Percentiles rank a stretch among this genome's conserved stretches.
These are phyloP conservation scores for Xylariales sp. DNA, from an alignment of 2,329 filamentous ascomycete genomes.

Conservation along the genomic window DNA sequence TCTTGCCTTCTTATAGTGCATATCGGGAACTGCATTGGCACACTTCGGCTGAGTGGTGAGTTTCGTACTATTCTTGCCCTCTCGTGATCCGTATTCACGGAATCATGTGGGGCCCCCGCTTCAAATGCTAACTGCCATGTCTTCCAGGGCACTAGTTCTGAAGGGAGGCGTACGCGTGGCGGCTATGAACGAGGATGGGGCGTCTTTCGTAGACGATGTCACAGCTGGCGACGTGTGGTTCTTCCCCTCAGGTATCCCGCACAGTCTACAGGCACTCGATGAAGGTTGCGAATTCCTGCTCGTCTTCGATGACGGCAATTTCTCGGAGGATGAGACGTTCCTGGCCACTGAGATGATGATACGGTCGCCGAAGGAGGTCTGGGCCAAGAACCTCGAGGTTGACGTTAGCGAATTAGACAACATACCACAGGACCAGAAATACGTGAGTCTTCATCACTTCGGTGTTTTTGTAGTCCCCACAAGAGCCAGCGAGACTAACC, in stretches of 20 bases:
- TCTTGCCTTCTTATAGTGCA: slow-evolving; percentile 45
- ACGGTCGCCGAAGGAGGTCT: slow-evolving; percentile 62
- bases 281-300: slow-evolving; percentile 69
- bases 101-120: neutral
- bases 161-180: slow-evolving; percentile 64
- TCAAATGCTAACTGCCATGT: slow-evolving; percentile 27
- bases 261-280: slow-evolving; percentile 65
- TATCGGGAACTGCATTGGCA: slow-evolving; percentile 75
- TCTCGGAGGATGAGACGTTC: slow-evolving; percentile 70
- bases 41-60: slow-evolving; percentile 54
- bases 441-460: slow-evolving; percentile 46
- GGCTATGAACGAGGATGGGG: slow-evolving; percentile 64
- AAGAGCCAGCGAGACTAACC: slow-evolving; percentile 14
- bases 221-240: slow-evolving; percentile 63
- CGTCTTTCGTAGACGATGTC: slow-evolving; percentile 61
- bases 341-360: slow-evolving; percentile 65
- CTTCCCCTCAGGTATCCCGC: slow-evolving; percentile 37
- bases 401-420: slow-evolving; percentile 60
- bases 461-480: neutral
- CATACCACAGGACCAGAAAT: slow-evolving; percentile 60
- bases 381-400: slow-evolving; percentile 66
- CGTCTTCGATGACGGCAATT: slow-evolving; percentile 68
- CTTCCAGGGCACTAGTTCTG: slow-evolving; percentile 57
- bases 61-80: neutral
- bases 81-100: neutral